Conservation (phyloP, 2,329 filamentous ascomycete genomes). For the Colletotrichum liaoningense region DNA sequence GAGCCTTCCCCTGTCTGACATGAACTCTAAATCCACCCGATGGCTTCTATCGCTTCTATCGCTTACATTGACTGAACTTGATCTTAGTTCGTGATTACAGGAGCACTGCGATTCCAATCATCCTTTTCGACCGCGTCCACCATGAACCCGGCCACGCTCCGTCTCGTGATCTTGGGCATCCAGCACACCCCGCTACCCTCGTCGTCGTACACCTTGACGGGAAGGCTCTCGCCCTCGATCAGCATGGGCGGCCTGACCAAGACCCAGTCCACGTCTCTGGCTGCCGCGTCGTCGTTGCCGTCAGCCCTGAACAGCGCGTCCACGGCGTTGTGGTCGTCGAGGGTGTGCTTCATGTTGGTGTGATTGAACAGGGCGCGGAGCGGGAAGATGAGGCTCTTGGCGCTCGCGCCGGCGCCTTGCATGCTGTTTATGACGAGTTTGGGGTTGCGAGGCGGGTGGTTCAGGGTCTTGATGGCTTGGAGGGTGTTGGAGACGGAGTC, state of each 20-base stretch:
- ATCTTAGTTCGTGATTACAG: conserved; percentile 57
- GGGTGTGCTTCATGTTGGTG: conserved; percentile 57
- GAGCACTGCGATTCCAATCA: conserved; percentile 55
- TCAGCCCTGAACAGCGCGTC: conserved; percentile 51
- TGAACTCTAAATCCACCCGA: background rate
- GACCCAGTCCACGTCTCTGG: conserved; percentile 50
- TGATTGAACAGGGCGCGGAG: conserved; percentile 57
- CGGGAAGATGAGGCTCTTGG: conserved; percentile 51
- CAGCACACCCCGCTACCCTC: conserved; percentile 54
- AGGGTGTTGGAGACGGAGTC: conserved; percentile 52
- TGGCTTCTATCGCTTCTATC: too few relatives aligned
- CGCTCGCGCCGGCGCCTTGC: conserved; percentile 61
- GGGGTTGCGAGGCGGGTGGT: conserved; percentile 40
- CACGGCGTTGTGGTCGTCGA: conserved; percentile 59
- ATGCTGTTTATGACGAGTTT: conserved; percentile 63
- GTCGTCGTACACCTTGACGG: conserved; percentile 53
- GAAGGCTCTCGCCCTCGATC: conserved; percentile 48
- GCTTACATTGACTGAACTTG: background rate
- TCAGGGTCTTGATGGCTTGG: conserved; percentile 47
- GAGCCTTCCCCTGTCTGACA: background rate
- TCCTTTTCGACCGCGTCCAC: conserved; percentile 54
- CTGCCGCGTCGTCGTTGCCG: conserved; percentile 41
- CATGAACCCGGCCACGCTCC: conserved; percentile 58
- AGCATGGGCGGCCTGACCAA: conserved; percentile 58
- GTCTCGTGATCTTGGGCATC: conserved; percentile 49